Conservation (phyloP, 1,139 yeast genomes). For the Suhomyces guaymorum region DNA sequence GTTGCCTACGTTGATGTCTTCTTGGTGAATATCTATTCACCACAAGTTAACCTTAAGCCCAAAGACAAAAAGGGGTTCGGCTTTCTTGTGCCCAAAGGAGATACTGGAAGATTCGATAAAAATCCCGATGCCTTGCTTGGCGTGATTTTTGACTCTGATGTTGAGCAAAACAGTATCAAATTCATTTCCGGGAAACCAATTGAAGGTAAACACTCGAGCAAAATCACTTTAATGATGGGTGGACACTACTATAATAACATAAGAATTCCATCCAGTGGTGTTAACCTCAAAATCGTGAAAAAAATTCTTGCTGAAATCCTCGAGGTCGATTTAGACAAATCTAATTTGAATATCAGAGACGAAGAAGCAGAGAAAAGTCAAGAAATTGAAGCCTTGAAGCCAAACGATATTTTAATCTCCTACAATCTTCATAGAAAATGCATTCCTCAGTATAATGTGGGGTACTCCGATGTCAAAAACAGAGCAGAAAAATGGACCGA, state of each 20-base stretch:
- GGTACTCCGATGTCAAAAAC: constrained; percentile 56
- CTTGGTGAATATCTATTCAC: constrained; percentile 58
- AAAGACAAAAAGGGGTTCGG: constrained; percentile 72
- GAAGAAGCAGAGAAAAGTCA: constrained; percentile 27
- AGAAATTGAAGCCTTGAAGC: constrained; percentile 20
- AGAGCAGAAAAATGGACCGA: constrained; percentile 32
- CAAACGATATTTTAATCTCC: constrained; percentile 37
- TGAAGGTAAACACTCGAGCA: constrained; percentile 21
- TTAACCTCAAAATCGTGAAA: constrained; percentile 46
- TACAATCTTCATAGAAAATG: constrained; percentile 49
- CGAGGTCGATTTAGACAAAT: constrained; percentile 39
- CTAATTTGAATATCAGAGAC: constrained; percentile 27
- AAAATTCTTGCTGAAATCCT: constrained; percentile 53
- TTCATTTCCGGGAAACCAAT: constrained; percentile 1
- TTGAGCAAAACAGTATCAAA: constrained; percentile 51
- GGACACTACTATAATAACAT: constrained; percentile 57
- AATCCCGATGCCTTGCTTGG: constrained; percentile 74
- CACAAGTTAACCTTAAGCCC: constrained; percentile 38
- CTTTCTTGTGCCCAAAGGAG: constrained; percentile 68
- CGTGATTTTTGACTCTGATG: constrained; percentile 86
- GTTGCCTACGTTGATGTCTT: constrained; percentile 56
- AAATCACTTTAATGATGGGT: constrained; percentile 87
- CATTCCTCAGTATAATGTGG: constrained; percentile 81
- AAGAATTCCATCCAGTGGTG: constrained; percentile 47
- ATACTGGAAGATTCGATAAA: constrained; percentile 19